Conservation (phyloP, 768 basidiomycete genomes). For the Boletus patriciae region DNA sequence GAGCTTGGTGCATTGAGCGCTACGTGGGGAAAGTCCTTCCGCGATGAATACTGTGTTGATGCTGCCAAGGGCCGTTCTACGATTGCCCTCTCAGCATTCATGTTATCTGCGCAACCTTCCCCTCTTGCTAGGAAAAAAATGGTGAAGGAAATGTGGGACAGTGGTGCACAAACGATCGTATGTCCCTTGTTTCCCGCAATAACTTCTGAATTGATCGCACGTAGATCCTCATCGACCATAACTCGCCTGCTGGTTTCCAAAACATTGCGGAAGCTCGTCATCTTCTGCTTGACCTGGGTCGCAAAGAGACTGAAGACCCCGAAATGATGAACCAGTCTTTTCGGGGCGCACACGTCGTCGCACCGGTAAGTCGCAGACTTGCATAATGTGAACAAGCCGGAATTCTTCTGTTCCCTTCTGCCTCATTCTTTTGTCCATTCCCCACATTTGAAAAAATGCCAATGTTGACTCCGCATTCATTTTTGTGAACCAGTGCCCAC, state of each 20-base stretch:
- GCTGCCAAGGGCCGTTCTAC: constrained; percentile 47
- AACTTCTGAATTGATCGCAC: constrained; percentile 13
- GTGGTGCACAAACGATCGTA: constrained; percentile 83
- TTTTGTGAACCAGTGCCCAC: constrained; percentile 68
- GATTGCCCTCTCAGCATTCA: constrained; percentile 83
- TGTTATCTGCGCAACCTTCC: constrained; percentile 70
- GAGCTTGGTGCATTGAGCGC: constrained; percentile 45
- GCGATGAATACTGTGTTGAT: constrained; percentile 44
- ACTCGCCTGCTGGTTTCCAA: constrained; percentile 71
- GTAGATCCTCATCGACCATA: constrained; percentile 86
- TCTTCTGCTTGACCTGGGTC: constrained; percentile 63
- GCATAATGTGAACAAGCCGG: neutral
- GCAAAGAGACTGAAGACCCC: constrained; percentile 54
- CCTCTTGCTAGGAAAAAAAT: constrained; percentile 60
- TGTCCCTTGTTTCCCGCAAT: neutral
- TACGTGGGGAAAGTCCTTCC: constrained; percentile 60
- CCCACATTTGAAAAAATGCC: constrained; percentile 18
- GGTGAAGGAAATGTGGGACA: constrained; percentile 87
- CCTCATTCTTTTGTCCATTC: constrained; percentile 7
- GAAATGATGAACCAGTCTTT: constrained; percentile 36
- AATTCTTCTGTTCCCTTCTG: neutral
- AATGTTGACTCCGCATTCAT: constrained; percentile 3
- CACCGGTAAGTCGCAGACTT: constrained; percentile 61
- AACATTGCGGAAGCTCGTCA: constrained; percentile 76
- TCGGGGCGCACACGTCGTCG: constrained; percentile 78